A percentile compares a stretch with the other conserved stretches of the same genome.
phyloP scores from a whole-genome alignment of 441 rosid genomes.

The Populus tomentosa region DNA sequence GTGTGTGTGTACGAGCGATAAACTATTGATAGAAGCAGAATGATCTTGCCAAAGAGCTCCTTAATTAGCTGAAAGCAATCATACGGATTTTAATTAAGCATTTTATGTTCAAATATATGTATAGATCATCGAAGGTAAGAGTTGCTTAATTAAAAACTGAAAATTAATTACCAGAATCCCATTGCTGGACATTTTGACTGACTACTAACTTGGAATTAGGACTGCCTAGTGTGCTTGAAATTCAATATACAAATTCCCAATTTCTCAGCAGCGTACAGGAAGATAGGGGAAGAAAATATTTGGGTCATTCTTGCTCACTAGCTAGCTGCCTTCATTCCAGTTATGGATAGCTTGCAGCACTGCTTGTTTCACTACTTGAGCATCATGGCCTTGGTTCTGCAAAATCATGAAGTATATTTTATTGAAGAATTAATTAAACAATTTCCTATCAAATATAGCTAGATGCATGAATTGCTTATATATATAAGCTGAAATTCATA shows the following conservation, averaged over 20 bases:
- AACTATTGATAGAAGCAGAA: not conserved
- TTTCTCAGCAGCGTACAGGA: not conserved
- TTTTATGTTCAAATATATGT: not conserved
- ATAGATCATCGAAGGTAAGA: not conserved
- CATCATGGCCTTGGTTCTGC: slow-evolving; percentile 33
- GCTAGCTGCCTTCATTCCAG: slow-evolving; percentile 39
- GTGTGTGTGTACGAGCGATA: too few relatives aligned
- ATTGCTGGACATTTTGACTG: not conserved
- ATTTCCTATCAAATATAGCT: not conserved
- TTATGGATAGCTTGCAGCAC: slow-evolving; percentile 53
- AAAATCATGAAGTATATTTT: slow-evolving; percentile 15
- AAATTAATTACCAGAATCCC: not conserved
- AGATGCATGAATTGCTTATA: not conserved
- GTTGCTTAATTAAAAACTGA: not conserved
- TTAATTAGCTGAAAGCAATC: not conserved
- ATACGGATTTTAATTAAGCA: not conserved
- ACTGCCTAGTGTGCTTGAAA: not conserved
- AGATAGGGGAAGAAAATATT: not conserved
- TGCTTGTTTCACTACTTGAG: slow-evolving; percentile 61
- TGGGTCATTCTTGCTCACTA: not conserved
- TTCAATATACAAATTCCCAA: not conserved
- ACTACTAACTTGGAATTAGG: not conserved
- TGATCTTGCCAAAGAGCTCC: not conserved
- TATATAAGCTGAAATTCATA: too few relatives aligned
- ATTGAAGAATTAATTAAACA: not conserved